phyloP scores from a whole-genome alignment of 192 early-diverging fungal species.

The Coemansia sp. region DNA sequence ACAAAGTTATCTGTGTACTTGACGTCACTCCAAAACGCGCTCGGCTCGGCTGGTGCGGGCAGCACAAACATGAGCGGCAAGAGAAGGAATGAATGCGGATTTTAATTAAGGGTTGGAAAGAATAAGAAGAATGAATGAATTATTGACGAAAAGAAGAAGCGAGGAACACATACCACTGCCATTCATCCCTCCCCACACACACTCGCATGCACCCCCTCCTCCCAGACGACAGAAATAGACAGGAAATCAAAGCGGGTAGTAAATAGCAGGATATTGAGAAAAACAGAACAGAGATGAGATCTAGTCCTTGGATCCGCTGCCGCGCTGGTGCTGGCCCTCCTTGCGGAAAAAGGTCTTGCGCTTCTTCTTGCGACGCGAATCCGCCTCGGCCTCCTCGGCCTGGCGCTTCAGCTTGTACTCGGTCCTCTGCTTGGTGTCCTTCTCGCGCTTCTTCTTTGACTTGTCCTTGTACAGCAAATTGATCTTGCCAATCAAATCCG shows the following conservation, averaged over 20 bases:
- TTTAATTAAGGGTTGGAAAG: too few species aligned
- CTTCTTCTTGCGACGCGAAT: slow-evolving; percentile 66
- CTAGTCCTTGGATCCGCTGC: slow-evolving; percentile 7
- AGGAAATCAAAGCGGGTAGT: too few species aligned
- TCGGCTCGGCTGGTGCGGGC: slow-evolving; percentile 55
- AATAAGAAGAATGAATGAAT: too few species aligned
- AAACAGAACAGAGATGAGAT: neutral
- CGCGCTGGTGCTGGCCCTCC: slow-evolving; percentile 58
- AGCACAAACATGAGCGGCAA: slow-evolving; percentile 63
- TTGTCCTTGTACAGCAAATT: slow-evolving; percentile 74
- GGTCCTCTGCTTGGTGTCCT: slow-evolving; percentile 61
- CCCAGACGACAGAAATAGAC: neutral
- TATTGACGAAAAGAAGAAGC: too few species aligned
- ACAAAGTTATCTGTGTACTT: slow-evolving; percentile 65
- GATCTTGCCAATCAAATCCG: slow-evolving; percentile 82
- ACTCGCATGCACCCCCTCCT: neutral
- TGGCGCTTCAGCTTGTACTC: slow-evolving; percentile 58
- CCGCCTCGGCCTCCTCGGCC: slow-evolving; percentile 54
- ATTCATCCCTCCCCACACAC: neutral
- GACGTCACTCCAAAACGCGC: slow-evolving; percentile 73
- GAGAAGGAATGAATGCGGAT: too few species aligned
- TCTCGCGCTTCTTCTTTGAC: slow-evolving; percentile 64
- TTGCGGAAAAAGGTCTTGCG: slow-evolving; percentile 74
- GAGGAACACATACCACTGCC: neutral
- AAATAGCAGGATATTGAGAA: neutral